These are phyloP conservation scores for Cinnamomum micranthum DNA, from an alignment of 164 flowering plant species.

Conservation along the genomic window DNA sequence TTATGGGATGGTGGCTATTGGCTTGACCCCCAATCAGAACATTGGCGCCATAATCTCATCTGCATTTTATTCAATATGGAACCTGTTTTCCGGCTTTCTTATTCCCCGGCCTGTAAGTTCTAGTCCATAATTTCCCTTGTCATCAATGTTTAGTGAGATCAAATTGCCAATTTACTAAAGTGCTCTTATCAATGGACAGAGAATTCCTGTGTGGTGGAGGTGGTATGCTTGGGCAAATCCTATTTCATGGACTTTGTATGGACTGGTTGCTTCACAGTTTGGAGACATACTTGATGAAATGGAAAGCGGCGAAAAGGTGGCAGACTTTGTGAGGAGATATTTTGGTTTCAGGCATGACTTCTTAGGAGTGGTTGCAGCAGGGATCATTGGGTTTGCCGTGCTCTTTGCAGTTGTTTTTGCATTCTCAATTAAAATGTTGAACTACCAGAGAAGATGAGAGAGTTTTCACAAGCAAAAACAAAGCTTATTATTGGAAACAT, in stretches of 20 bases:
- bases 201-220: constrained; percentile 12
- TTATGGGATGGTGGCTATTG: constrained; percentile 23
- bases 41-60: constrained; percentile 24
- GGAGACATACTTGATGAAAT: not conserved
- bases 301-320: not conserved
- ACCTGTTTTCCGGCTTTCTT: constrained; percentile 27
- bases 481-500: not conserved
- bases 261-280: constrained; percentile 4
- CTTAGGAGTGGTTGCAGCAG: constrained; percentile 2
- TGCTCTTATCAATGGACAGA: not conserved
- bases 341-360: constrained; percentile 7
- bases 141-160: not conserved
- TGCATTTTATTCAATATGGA: constrained; percentile 21
- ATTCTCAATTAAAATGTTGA: constrained; percentile 11
- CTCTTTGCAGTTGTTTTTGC: no score
- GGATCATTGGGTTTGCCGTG: not conserved
- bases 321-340: not conserved
- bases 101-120: constrained; percentile 26
- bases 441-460: not conserved
- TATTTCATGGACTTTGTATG: constrained; percentile 8
- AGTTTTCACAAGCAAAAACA: not conserved
- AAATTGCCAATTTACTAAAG: not conserved
- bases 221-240: constrained; percentile 9
- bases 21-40: constrained; percentile 16
- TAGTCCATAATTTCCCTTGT: not conserved